Evolutionary conservation across 495 filamentous ascomycete genomes (phyloP).

Genomic region (Hyaloscypha hepaticicola): DNA sequence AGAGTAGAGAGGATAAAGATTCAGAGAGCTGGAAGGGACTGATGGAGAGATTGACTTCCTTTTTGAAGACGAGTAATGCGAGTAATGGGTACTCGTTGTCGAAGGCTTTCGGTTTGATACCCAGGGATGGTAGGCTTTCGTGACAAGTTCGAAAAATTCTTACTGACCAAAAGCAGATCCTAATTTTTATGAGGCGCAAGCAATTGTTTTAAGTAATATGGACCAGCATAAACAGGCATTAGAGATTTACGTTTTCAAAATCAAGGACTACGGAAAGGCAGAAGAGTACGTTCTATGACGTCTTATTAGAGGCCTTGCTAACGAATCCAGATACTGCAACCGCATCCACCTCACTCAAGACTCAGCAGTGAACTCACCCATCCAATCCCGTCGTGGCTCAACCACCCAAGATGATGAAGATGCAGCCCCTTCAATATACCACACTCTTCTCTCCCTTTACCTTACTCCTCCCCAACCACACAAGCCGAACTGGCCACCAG

Average conservation of each 20-base stretch:
- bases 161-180: conserved; percentile 56
- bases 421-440: conserved; percentile 73
- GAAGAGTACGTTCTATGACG: conserved; percentile 67
- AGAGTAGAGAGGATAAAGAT: conserved; percentile 40
- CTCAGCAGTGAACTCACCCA: conserved; percentile 36
- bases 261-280: conserved; percentile 82
- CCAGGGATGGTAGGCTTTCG: conserved; percentile 65
- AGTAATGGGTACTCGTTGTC: conserved; percentile 61
- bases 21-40: conserved; percentile 54
- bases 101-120: conserved; percentile 69
- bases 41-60: conserved; percentile 65
- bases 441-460: conserved; percentile 87
- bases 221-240: conserved; percentile 91
- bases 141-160: background rate
- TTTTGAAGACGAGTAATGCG: conserved; percentile 72
- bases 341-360: conserved; percentile 65
- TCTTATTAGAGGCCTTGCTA: background rate
- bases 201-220: conserved; percentile 93
- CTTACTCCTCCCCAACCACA: conserved; percentile 78
- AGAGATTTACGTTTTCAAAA: conserved; percentile 94
- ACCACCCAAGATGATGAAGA: conserved; percentile 54
- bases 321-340: conserved; percentile 75
- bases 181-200: conserved; percentile 84
- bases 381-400: conserved; percentile 38
- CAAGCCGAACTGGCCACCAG: conserved; percentile 70